Evolutionary conservation across 345 rosid species (phyloP), one percentile per base, ranked within the genome.

Genomic region (Salix udensis): DNA sequence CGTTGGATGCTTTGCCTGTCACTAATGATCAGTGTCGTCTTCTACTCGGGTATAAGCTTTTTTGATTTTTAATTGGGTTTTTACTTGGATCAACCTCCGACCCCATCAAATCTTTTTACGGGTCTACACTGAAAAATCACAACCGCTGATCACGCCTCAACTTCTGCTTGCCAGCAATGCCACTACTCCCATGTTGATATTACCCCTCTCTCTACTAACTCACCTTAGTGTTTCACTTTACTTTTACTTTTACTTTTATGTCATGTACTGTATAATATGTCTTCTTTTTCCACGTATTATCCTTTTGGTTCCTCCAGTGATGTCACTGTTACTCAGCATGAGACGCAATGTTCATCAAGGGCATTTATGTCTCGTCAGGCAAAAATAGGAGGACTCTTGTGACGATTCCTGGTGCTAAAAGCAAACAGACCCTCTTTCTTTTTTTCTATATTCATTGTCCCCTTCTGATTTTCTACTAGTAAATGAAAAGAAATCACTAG

Each of bases 101-200:
- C 78, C 83, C 83, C 85, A 67, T 78, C 10, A 68, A 65, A 79
- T 75, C 83, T 30, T 70, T 2, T 34, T 1, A 15, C 48, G 40
- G 82, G 42, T 71, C 84, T 78, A 72, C 2, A 7, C 31, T n/a
- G 28, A 7, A 9, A 60, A 55, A 86, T 82, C 85, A 61, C 71
- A 75, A 72, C 86, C 83, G 79, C 78, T 53, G 31, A 75, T 86
- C 82, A 71, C 86, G 86, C 85, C 77, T 58, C 70, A 5, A n/a
- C 76, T 73, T 72, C 61, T 30, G 72, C 66, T 65, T 23, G 36
- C 67, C 8, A 77, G 39, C 81, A 30, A 74, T 14, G 37, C 75
- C 8, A 23, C 8, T n/a, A 23, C 8, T 28, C 12, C 18, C 14
- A 14, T 46, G 18, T 46, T 42, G 46, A 42, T 42, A 42, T 42